Base-by-base conservation (phyloP, 306 rosid species). In the Citrullus mucosospermus region DNA sequence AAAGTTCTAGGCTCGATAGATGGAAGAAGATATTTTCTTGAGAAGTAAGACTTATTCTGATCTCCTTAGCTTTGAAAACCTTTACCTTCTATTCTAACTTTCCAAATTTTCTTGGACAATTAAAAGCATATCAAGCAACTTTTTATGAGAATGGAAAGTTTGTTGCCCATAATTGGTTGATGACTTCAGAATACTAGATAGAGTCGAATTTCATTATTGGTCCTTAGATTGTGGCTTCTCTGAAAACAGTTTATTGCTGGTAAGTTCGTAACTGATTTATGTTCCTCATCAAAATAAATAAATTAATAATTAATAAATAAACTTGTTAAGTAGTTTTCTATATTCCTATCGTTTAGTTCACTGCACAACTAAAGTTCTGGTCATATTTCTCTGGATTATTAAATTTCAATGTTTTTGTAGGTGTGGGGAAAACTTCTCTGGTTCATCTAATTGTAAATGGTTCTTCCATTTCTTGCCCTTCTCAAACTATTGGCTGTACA, bases 361-460 rank as follows among this genome's bases (percentile, higher is more conserved):
- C 20, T 78, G 28, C 34, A 34, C 73, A 43, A 32, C 11, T 25
- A n/a, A 67, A 25, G 12, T 78, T 55, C 14, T 28, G 6, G 44
- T 15, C 57, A 73, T 30, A 51, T 73, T 70, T 22, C 22, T 50
- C 48, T 16, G 16, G 28, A 25, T 50, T 51, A 54, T 34, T 61
- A 55, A 16, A 43, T 79, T 70, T 78, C 78, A 61, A 43, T 20
- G 2, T 34, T 76, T 77, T 77, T 28, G 50, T 84, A 96, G 99
- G 99, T 83, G 99, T 96, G 80, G 99, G 99, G 78, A 96, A 96
- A 85, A 83, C 91, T 56, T 92, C 99, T 85, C 91, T 96, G 79
- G 98, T 90, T 81, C 86, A 92, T 88, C 82, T 96, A 82, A 90
- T 96, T 76, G 82, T 92, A 82, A 92, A 92, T 1, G 98, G 99